These are phyloP conservation scores for Hsuehochloa calcarea DNA, from an alignment of 176 grass and related monocot species.

Conservation along the genomic window DNA sequence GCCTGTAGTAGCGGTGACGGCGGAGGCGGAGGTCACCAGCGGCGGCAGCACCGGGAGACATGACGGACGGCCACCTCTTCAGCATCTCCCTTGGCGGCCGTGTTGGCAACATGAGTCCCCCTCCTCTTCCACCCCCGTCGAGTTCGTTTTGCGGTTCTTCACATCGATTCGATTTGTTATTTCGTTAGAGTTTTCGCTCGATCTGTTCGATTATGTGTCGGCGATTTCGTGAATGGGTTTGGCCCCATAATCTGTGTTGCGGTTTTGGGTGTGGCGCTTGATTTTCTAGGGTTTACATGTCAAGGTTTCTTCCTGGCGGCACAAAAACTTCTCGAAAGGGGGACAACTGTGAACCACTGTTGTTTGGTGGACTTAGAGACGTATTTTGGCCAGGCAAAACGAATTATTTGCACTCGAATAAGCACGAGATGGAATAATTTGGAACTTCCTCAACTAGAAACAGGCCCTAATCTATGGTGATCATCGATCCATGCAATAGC, in stretches of 20 bases:
- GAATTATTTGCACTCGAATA: not conserved
- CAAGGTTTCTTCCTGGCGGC: conserved; percentile 8
- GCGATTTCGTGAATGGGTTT: not conserved
- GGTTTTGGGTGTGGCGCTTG: not conserved
- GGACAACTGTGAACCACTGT: not conserved
- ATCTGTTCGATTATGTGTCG: not conserved
- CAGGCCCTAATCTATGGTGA: not conserved
- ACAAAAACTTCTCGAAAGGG: not conserved
- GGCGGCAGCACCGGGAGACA: not conserved
- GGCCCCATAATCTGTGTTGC: not conserved
- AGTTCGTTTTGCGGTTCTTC: not conserved
- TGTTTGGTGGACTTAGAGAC: not conserved
- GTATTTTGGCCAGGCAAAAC: not conserved
- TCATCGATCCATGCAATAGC: not conserved
- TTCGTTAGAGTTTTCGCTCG: conserved; percentile 9
- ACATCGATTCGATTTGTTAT: not conserved
- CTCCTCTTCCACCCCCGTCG: not conserved
- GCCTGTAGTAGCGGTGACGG: not conserved
- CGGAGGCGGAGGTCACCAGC: not conserved
- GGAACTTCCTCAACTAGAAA: not conserved
- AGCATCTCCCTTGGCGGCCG: conserved; percentile 82
- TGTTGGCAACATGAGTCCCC: conserved; percentile 63
- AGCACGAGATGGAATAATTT: not conserved
- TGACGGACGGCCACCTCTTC: conserved; percentile 71
- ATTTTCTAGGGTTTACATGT: conserved; percentile 6